These are phyloP conservation scores for Physcia stellaris DNA, from an alignment of 495 filamentous ascomycete species.

Conservation along the genomic window DNA sequence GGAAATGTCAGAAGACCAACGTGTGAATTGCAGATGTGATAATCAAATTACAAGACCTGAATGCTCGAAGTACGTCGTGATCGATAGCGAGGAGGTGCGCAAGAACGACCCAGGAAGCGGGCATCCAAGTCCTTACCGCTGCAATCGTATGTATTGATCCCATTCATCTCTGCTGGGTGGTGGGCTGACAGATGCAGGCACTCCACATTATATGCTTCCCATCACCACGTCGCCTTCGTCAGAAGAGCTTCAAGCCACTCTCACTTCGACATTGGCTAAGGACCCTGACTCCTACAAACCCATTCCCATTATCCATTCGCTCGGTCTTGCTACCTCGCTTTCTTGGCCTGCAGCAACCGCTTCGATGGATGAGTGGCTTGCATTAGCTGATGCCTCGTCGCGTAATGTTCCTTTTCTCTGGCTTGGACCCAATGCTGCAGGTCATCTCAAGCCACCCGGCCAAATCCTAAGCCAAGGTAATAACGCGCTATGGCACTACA, in stretches of 20 bases:
- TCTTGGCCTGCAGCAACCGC: slow-evolving; percentile 20
- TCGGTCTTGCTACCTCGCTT: slow-evolving; percentile 25
- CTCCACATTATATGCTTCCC: slow-evolving; percentile 26
- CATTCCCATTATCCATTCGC: slow-evolving; percentile 30
- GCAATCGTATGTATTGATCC: slow-evolving; percentile 9
- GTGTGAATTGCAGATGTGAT: slow-evolving; percentile 26
- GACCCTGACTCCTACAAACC: slow-evolving; percentile 28
- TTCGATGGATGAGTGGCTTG: slow-evolving; percentile 34
- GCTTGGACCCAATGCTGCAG: slow-evolving; percentile 34
- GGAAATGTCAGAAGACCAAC: slow-evolving; percentile 23
- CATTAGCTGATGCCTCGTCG: slow-evolving; percentile 21
- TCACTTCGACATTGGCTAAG: slow-evolving; percentile 16
- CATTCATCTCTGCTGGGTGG: neutral
- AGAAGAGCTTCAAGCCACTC: slow-evolving; percentile 14
- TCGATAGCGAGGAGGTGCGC: slow-evolving; percentile 21
- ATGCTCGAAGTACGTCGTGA: slow-evolving; percentile 23
- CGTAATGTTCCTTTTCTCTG: slow-evolving; percentile 33
- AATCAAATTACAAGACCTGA: slow-evolving; percentile 25
- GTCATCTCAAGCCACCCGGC: slow-evolving; percentile 21
- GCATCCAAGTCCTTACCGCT: slow-evolving; percentile 15
- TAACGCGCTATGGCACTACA: slow-evolving; percentile 31
- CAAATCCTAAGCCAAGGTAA: slow-evolving; percentile 23
- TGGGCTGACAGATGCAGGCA: slow-evolving; percentile 18
- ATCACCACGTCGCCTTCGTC: slow-evolving; percentile 23
- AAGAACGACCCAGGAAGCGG: slow-evolving; percentile 9